A percentile compares a stretch with the other conserved stretches of the same genome.
These are phyloP conservation scores for Allomyces macrogynus DNA, from an alignment of 192 early-diverging fungal species.

Conservation along the genomic window DNA sequence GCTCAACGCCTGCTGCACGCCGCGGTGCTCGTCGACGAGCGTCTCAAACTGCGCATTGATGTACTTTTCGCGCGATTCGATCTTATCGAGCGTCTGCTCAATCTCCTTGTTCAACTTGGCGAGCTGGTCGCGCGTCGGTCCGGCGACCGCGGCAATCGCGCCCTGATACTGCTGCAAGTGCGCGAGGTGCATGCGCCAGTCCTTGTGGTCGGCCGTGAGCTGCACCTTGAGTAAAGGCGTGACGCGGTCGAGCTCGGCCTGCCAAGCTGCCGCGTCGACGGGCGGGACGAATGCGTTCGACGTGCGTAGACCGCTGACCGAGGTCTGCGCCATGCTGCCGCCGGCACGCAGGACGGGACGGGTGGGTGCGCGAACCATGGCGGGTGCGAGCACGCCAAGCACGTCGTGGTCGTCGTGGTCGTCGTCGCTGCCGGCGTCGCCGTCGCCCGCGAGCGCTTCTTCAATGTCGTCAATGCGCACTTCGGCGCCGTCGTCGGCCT, in stretches of 20 bases:
- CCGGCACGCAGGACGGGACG: neutral
- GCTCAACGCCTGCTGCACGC: conserved; percentile 25
- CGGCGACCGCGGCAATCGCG: conserved; percentile 17
- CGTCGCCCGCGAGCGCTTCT: neutral
- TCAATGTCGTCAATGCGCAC: conserved; percentile 26
- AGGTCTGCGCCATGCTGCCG: neutral
- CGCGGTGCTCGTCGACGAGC: conserved; percentile 27
- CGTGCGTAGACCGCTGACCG: no score
- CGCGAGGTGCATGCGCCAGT: conserved; percentile 37
- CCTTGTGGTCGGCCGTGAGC: conserved; percentile 37
- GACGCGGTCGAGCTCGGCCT: conserved; percentile 35
- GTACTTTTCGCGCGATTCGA: conserved; percentile 32
- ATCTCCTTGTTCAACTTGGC: conserved; percentile 23
- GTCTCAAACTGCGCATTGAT: conserved; percentile 38
- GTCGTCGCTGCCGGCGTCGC: conserved; percentile 2
- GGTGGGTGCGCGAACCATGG: no score
- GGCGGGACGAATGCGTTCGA: conserved; percentile 9
- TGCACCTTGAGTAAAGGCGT: conserved; percentile 26
- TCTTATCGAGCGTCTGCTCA: conserved; percentile 31
- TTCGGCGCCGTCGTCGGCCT: conserved; percentile 38
- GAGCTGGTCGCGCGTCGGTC: conserved; percentile 18
- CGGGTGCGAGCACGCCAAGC: neutral
- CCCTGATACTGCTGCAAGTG: conserved; percentile 23
- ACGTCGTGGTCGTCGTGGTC: neutral
- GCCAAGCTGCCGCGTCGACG: conserved; percentile 28